Base-by-base conservation (phyloP, 2,329 filamentous ascomycete genomes). In the Exophiala alcalophila region DNA sequence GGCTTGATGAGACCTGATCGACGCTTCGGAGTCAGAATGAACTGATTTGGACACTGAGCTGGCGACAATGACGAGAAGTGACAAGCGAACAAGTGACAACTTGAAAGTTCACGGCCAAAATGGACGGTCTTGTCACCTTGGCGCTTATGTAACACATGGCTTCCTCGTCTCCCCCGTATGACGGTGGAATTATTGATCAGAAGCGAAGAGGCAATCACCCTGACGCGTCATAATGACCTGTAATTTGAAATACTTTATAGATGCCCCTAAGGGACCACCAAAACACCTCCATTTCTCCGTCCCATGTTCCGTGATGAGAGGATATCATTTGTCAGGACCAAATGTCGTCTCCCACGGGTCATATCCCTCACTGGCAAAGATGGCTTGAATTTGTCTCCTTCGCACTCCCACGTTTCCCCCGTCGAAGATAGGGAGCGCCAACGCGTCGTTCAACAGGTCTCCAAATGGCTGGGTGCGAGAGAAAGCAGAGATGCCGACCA, bases 341-440 rank as follows among this genome's bases (percentile, higher is more conserved):
- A 44, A 52, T n/a, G 38, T 52, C 11, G 45, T 46, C 34, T 49
- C 64, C 73, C 71, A 76, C 1, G 73, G 64, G 50, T 70, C 59
- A 53, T 76, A 77, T 2, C 56, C 64, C 0, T 68, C 61, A 3
- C 55, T 53, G 44, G 67, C 57, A 53, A 50, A 50, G 31, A 50
- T 40, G 2, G 19, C 31, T 76, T 68, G 14, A 74, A 58, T 41
- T 63, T 54, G 51, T 19, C 73, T 61, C 37, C 73, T 65, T 27
- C 74, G 60, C 5, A 77, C 67, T 0, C 74, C 74, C 8, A 77
- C 65, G 56, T 78, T 78, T 0, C 74, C 74, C 0, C 73, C 72
- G 45, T 77, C 74, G 41, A 77, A 77, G 16, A 70, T 67, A 3
- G 72, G 71, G 36, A 76, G 45, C 3, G 65, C 67, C 47, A 71